Conservation (phyloP, 495 filamentous ascomycete genomes). For the Hypomontagnella monticulosa region DNA sequence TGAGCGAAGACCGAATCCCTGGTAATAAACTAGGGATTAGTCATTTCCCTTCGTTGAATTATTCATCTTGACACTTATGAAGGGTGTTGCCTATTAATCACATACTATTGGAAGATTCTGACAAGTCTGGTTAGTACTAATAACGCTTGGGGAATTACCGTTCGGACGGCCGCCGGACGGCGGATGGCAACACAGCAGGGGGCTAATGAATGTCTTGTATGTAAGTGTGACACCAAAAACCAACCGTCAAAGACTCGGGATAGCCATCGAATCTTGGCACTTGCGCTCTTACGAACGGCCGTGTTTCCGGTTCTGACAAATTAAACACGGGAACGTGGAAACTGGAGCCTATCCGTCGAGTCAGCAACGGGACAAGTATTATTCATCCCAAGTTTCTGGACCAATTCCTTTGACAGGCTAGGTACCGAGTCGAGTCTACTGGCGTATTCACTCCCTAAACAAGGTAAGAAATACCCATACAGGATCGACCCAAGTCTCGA, state of each 20-base stretch:
- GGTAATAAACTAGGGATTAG: constrained; percentile 14
- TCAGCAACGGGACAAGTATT: constrained; percentile 8
- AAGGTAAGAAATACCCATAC: background rate
- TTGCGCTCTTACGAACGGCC: background rate
- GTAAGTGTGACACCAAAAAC: constrained; percentile 19
- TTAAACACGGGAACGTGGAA: constrained; percentile 5
- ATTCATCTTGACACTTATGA: constrained; percentile 22
- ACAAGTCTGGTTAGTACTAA: constrained; percentile 1
- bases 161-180: constrained; percentile 36
- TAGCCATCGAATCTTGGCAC: constrained; percentile 7
- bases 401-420: background rate
- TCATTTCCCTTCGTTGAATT: constrained; percentile 21
- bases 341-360: constrained; percentile 16
- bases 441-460: too few relatives aligned
- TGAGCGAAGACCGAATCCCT: background rate
- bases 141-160: constrained; percentile 21
- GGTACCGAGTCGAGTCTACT: too few relatives aligned
- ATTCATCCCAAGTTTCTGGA: constrained; percentile 21
- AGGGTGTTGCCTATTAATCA: background rate
- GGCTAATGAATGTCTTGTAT: background rate
- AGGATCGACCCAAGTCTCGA: constrained; percentile 8
- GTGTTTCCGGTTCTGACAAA: constrained; percentile 32
- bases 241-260: constrained; percentile 16
- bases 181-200: constrained; percentile 10
- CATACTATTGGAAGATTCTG: too few relatives aligned